These are phyloP conservation scores for Fistulifera solaris DNA, from an alignment of 108 stramenopile genomes.

Conservation along the genomic window DNA sequence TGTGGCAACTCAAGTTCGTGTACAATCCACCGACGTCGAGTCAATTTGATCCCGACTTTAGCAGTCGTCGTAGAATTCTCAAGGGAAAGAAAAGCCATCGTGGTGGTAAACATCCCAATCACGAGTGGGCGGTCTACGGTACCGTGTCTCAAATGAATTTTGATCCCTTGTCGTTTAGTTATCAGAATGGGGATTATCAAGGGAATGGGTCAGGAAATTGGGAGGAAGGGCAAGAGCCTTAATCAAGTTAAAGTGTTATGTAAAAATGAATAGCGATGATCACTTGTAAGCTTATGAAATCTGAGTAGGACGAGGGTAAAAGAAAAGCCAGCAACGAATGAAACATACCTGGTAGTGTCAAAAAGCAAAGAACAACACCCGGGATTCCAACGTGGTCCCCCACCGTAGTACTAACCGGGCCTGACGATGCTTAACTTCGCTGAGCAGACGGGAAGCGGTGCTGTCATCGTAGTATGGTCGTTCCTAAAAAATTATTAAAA, in stretches of 20 bases:
- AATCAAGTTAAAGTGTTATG: too few species aligned
- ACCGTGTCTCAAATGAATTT: constrained; percentile 17
- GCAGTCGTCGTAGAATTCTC: background rate
- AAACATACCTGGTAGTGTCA: too few species aligned
- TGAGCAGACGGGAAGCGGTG: constrained; percentile 79
- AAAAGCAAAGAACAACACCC: constrained; percentile 4
- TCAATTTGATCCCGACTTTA: background rate
- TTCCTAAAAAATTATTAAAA: too few species aligned
- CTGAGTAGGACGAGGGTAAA: too few species aligned
- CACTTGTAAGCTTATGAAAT: too few species aligned
- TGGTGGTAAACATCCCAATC: constrained; percentile 6
- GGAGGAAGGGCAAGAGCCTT: too few species aligned
- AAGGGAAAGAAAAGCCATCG: background rate
- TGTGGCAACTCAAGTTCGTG: constrained; percentile 52
- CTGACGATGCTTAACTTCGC: constrained; percentile 76
- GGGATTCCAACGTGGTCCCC: constrained; percentile 1
- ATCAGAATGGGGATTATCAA: constrained; percentile 28
- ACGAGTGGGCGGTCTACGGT: constrained; percentile 28
- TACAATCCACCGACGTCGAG: constrained; percentile 5
- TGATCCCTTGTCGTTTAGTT: constrained; percentile 36
- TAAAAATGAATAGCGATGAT: too few species aligned
- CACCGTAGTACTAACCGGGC: constrained; percentile 61
- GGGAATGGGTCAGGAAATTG: too few species aligned
- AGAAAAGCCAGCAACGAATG: too few species aligned
- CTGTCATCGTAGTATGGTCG: constrained; percentile 74